Percentiles rank a stretch among this genome's conserved stretches.
These are phyloP conservation scores for Dictyostelium gargantuum DNA, from an alignment of 208 protist species.

Conservation along the genomic window DNA sequence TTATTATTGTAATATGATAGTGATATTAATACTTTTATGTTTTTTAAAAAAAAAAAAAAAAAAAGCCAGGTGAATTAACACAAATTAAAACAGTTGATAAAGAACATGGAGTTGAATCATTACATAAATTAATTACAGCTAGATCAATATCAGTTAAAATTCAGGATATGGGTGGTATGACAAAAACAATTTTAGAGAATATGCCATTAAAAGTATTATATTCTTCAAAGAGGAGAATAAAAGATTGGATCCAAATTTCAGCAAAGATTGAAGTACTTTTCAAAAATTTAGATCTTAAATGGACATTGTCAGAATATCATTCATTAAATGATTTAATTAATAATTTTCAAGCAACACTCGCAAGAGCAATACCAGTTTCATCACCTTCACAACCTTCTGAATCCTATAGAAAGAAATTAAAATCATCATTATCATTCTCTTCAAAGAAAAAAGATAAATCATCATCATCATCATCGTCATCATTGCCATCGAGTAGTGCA, in stretches of 20 bases:
- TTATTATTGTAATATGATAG: background rate
- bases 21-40: background rate
- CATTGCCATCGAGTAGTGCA: background rate
- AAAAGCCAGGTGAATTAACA: conserved; percentile 7
- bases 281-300: conserved; percentile 1
- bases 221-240: conserved; percentile 54
- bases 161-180: conserved; percentile 47
- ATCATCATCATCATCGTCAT: background rate
- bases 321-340: conserved; percentile 1
- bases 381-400: background rate
- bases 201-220: conserved; percentile 49
- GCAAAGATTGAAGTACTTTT: conserved; percentile 48
- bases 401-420: conserved; percentile 1
- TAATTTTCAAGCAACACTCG: conserved; percentile 2
- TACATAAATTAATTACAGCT: conserved; percentile 44
- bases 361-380: background rate
- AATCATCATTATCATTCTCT: background rate
- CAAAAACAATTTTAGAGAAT: conserved; percentile 2
- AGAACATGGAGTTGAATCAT: conserved; percentile 39
- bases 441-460: background rate
- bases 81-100: conserved; percentile 49
- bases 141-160: conserved; percentile 45
- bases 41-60: background rate
- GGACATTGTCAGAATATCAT: conserved; percentile 41
- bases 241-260: conserved; percentile 50